These are phyloP conservation scores for Blastomyces silverae DNA, from an alignment of 2,329 filamentous ascomycete species.

Conservation along the genomic window DNA sequence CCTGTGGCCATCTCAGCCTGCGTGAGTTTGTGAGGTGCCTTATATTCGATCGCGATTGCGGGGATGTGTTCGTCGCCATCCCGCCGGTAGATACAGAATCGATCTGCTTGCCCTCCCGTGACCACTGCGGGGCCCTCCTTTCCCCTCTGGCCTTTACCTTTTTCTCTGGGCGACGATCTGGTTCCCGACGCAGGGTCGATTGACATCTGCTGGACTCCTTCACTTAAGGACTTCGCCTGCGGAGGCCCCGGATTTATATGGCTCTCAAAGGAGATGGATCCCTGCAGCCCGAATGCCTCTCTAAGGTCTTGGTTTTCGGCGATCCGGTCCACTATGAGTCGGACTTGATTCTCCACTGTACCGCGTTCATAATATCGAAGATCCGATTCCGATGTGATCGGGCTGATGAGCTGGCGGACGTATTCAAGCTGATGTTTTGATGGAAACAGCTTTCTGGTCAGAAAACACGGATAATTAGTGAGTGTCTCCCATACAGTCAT, in stretches of 20 bases:
- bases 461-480: constrained; percentile 15
- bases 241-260: constrained; percentile 31
- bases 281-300: constrained; percentile 28
- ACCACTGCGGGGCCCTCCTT: not conserved
- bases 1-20: constrained; percentile 26
- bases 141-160: not conserved
- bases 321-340: constrained; percentile 29
- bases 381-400: constrained; percentile 34
- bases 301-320: constrained; percentile 28
- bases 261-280: constrained; percentile 36
- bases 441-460: constrained; percentile 16
- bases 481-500: constrained; percentile 16
- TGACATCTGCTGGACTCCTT: constrained; percentile 17
- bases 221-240: constrained; percentile 18
- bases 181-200: constrained; percentile 17
- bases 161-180: constrained; percentile 16
- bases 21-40: constrained; percentile 26
- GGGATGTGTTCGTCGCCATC: constrained; percentile 23
- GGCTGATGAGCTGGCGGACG: constrained; percentile 22
- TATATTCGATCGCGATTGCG: constrained; percentile 27
- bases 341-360: constrained; percentile 35
- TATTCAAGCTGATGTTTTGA: constrained; percentile 18
- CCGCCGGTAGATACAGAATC: constrained; percentile 17
- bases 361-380: constrained; percentile 34
- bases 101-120: constrained; percentile 14